Evolutionary conservation across 2,329 filamentous ascomycete species (phyloP), one percentile per base, ranked within the genome.

Genomic region (Orbilia oligospora): DNA sequence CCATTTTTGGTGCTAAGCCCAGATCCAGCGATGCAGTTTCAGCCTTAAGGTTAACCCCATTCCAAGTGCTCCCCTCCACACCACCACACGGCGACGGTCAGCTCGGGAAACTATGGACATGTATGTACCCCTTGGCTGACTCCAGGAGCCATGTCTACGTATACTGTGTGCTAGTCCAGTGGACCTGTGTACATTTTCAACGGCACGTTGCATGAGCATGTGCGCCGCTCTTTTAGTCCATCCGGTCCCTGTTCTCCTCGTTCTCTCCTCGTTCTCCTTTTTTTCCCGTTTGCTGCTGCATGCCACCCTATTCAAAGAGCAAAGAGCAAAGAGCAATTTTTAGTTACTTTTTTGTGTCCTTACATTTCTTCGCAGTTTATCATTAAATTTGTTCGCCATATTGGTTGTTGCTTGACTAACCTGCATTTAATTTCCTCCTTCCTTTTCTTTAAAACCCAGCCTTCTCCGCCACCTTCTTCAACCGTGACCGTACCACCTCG

Each of bases 401-500:
- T 41, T 41, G 10, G 38, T 5, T 38, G 36, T 10, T 41, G 38
- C 24, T 55, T 55, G n/a, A 27, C 56, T 41, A 44, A 41, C 36
- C 20, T 27, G 24, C 20, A n/a, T n/a, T n/a, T n/a, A 46, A 46
- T 49, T 58, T 14, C 48, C 18, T 65, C 44, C 44, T 46, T 30
- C 53, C 44, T 65, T 48, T 61, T 61, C 56, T 61, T 61, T 41
- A 41, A n/a, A 61, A 16, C n/a, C 65, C 51, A 75, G 71, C 69
- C 68, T 78, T 71, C 36, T 72, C 67, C 30, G 73, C 61, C 33
- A 49, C 69, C 58, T 71, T 75, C 64, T 80, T 80, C 76, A 79
- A 72, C 76, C 58, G 73, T 44, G 73, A 77, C 38, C 73, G 73
- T 38, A 84, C 27, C 85, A 33, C 83, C 58, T 38, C 36, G 41